A percentile compares a stretch with the other conserved stretches of the same genome.
Evolutionary conservation across 768 basidiomycete species (phyloP).

Genomic region (Calocybe cyanea): DNA sequence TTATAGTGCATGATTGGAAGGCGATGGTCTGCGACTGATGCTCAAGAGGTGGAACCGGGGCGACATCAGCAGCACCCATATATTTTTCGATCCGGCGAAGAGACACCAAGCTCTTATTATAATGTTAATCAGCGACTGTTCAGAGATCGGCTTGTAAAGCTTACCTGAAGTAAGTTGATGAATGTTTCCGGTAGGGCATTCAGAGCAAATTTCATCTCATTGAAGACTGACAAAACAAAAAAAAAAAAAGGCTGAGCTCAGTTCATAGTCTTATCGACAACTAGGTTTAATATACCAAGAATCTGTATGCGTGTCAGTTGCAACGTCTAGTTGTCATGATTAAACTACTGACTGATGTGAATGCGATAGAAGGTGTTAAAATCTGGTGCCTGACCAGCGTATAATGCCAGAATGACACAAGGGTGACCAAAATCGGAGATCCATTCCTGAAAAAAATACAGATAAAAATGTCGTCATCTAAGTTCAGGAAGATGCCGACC

Average conservation of each 20-base stretch:
- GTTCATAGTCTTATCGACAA: no score
- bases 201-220: constrained; percentile 83
- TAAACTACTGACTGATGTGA: constrained; percentile 53
- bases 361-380: constrained; percentile 82
- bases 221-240: constrained; percentile 57
- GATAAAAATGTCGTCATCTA: background rate
- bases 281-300: constrained; percentile 32
- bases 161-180: constrained; percentile 82
- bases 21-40: constrained; percentile 59
- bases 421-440: constrained; percentile 56
- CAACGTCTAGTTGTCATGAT: constrained; percentile 24
- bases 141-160: background rate
- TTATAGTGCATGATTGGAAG: constrained; percentile 81
- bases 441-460: constrained; percentile 45
- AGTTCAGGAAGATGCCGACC: constrained; percentile 22
- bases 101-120: constrained; percentile 76
- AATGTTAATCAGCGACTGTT: background rate
- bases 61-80: constrained; percentile 70
- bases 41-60: constrained; percentile 52
- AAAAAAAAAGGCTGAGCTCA: background rate
- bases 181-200: constrained; percentile 89
- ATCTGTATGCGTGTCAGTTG: constrained; percentile 49
- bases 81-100: constrained; percentile 91
- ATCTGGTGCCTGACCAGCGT: constrained; percentile 64
- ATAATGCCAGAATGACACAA: constrained; percentile 68